Base-by-base conservation (phyloP, 257 asterid species). In the Eucommia ulmoides region DNA sequence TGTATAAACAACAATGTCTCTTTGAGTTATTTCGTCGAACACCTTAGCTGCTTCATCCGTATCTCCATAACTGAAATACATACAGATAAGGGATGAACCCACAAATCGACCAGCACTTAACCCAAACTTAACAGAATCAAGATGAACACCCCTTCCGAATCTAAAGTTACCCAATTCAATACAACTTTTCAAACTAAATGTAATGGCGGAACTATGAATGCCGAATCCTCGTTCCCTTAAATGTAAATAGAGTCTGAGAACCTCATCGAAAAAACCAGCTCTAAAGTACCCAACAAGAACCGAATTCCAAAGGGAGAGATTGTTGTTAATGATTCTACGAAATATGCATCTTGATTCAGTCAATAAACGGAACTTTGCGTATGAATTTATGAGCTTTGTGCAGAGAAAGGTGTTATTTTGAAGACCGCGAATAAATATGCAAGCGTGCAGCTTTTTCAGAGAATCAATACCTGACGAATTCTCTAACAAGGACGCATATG, bases 1-100 rank as follows among this genome's bases (percentile, higher is more conserved):
- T 18, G 91, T 80, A 63, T 74, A 74, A 54, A 61, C 78, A 50
- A 77, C 85, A 52, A 80, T 58, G 53, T 80, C 84, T 68, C 68
- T 74, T 0, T 68, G 64, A 52, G 54, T 55, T 20, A 76, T 80
- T 74, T 71, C 80, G 35, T 74, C 91, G 24, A 80, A 69, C 85
- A 69, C 77, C 47, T 71, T 80, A 48, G 55, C 68, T 64, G 85
- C 82, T 12, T 64, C 69, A 33, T 24, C 63, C 23, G 74, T 52
- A 22, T 45, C 59, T 54, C 53, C 77, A 49, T 20, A 47, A 38
- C 65, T 53, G 0, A 54, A 3, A 55, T 74, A 80, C 42, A 71
- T 62, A 0, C 68, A 68, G 22, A 77, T 69, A 23, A 80, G 53
- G 0, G 82, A 77, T 22, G 91, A 77, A 14, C 82, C 77, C 56